Conservation (phyloP, 1,284 basidiomycete species). For the Lignosus rhinocerotis region DNA sequence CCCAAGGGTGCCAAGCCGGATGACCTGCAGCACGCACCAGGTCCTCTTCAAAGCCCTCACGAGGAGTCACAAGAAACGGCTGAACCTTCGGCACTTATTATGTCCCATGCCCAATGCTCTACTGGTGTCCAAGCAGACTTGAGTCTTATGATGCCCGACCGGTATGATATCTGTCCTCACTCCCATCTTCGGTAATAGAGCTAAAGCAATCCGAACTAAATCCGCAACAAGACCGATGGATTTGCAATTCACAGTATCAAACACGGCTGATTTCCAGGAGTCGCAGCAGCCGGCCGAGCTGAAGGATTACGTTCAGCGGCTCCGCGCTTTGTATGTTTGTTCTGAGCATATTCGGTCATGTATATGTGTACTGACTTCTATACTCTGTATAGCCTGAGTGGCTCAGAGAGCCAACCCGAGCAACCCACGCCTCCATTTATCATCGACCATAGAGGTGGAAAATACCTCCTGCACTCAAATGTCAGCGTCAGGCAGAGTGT, state of each 20-base stretch:
- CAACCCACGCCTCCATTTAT: constrained; percentile 56
- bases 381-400: constrained; percentile 33
- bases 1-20: constrained; percentile 2
- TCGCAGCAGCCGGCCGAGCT: constrained; percentile 41
- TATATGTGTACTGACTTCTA: background rate
- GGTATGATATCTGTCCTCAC: background rate
- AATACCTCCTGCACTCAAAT: constrained; percentile 53
- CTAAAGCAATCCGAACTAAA: background rate
- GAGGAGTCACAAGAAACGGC: constrained; percentile 1
- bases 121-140: constrained; percentile 37
- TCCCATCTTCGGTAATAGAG: constrained; percentile 5
- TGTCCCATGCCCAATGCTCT: constrained; percentile 30
- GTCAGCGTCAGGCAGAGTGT: constrained; percentile 50
- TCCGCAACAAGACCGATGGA: constrained; percentile 31
- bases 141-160: constrained; percentile 59
- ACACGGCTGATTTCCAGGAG: constrained; percentile 28
- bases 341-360: background rate
- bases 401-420: constrained; percentile 29
- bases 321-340: constrained; percentile 41
- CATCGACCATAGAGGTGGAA: constrained; percentile 39
- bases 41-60: background rate
- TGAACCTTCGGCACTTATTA: constrained; percentile 8
- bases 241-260: constrained; percentile 40
- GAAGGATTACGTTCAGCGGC: constrained; percentile 40
- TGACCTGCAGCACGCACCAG: background rate